phyloP scores from a whole-genome alignment of 2,329 filamentous ascomycete genomes.

The Aplosporella prunicola region DNA sequence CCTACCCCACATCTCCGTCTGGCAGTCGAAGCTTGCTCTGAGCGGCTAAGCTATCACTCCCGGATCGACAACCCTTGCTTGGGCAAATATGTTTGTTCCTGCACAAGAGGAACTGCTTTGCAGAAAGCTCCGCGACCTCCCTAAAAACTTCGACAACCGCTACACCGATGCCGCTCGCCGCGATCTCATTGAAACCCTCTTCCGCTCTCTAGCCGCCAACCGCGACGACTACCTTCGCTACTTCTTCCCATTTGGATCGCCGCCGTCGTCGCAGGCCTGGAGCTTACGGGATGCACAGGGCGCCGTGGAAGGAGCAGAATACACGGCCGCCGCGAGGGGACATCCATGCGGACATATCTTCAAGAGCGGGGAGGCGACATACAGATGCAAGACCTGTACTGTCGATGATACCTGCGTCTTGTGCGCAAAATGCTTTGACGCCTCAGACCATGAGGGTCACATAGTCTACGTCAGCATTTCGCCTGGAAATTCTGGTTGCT shows the following conservation, averaged over 20 bases:
- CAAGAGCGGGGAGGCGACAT: constrained; percentile 85
- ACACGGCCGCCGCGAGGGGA: constrained; percentile 81
- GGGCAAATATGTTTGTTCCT: constrained; percentile 36
- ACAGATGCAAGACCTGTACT: constrained; percentile 88
- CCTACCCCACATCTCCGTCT: constrained; percentile 10
- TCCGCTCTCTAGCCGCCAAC: constrained; percentile 74
- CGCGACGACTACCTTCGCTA: constrained; percentile 63
- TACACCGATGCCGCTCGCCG: constrained; percentile 63
- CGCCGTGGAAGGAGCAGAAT: constrained; percentile 87
- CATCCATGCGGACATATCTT: constrained; percentile 97
- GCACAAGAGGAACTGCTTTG: constrained; percentile 70
- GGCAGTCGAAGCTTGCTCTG: constrained; percentile 4
- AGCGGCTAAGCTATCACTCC: constrained; percentile 1
- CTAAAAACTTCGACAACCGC: constrained; percentile 61
- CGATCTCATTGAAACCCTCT: constrained; percentile 69
- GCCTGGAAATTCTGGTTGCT: constrained; percentile 87
- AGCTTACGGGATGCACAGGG: constrained; percentile 82
- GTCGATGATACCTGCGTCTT: constrained; percentile 92
- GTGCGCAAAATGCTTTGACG: constrained; percentile 88
- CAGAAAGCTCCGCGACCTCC: constrained; percentile 69
- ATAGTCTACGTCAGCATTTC: constrained; percentile 84
- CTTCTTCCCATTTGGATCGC: constrained; percentile 71
- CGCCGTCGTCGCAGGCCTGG: constrained; percentile 50
- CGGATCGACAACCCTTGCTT: constrained; percentile 1
- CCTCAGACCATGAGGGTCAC: constrained; percentile 89